Evolutionary conservation across 805 yeast genomes (phyloP), one percentile per base, ranked within the genome.

Genomic region (Candida ascalaphidarum): DNA sequence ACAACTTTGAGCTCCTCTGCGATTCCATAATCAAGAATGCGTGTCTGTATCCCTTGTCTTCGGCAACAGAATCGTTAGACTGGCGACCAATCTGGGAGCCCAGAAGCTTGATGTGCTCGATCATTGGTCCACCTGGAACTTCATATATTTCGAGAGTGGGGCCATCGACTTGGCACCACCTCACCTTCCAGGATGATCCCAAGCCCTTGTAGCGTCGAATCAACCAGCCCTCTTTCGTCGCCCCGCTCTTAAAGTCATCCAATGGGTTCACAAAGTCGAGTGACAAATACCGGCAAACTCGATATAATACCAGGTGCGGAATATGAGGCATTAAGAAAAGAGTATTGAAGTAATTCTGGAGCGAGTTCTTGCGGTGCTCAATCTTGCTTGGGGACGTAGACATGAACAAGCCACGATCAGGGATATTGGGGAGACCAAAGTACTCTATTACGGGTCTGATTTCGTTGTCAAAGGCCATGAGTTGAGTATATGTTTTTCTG

Each of bases 161-260:
- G 0, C 79, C 78, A 34, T 75, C 79, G 12, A 79, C 63, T 23
- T 72, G 73, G 48, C 81, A 80, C 65, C 79, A 78, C 28, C 83
- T 55, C 4, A 74, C 65, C 44, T 74, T 78, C 94, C 94, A 81
- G 16, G 57, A 59, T 3, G 63, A 44, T 3, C 79, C 79, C 30
- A 77, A 55, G 7, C 83, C 79, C 41, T 78, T 77, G 29, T 74
- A 71, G 25, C 80, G 63, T 35, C 82, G 68, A 10, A 81, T 53
- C 26, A 82, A 52, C 43, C 66, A 73, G 0, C 89, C 88, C 47
- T 77, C 81, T 44, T 74, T 76, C 19, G 58, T 47, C 2, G 70
- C 68, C 2, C 77, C 81, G 32, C 68, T 62, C 29, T 57, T 65
- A 39, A 58, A 58, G 43, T 66, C 70, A 50, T 68, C 71, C 44